Conservation (phyloP, 352 stramenopile genomes). For the Albugo candida region DNA sequence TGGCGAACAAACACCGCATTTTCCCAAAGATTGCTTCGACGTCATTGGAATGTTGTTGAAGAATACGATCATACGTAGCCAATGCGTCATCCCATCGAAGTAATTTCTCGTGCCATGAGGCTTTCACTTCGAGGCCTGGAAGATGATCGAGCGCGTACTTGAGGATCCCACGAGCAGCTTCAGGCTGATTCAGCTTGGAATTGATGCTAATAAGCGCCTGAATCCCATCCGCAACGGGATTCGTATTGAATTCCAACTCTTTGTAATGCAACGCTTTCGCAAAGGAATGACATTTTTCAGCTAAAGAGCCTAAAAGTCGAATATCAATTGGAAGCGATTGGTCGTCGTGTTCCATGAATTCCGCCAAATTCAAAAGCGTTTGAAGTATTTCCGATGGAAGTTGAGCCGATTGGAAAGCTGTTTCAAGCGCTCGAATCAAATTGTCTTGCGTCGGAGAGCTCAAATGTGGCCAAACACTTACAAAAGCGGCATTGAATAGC, state of each 20-base stretch:
- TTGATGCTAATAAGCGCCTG: conserved; percentile 99
- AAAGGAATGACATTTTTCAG: conserved; percentile 96
- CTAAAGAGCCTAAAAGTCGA: conserved; percentile 88
- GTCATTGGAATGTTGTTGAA: conserved; percentile 53
- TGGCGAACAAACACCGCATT: conserved; percentile 96
- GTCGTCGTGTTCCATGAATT: conserved; percentile 99
- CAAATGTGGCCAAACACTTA: conserved; percentile 96
- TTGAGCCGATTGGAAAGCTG: conserved; percentile 83
- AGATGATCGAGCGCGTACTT: conserved; percentile 80
- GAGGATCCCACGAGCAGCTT: conserved; percentile 97
- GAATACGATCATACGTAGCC: conserved; percentile 81
- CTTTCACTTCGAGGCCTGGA: conserved; percentile 74
- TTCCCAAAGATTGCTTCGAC: conserved; percentile 95
- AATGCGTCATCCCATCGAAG: conserved; percentile 95
- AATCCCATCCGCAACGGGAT: conserved; percentile 82
- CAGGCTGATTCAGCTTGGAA: conserved; percentile 89
- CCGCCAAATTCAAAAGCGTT: conserved; percentile 94
- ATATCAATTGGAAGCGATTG: conserved; percentile 95
- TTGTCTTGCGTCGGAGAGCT: conserved; percentile 77
- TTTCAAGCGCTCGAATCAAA: conserved; percentile 88
- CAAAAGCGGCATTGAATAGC: conserved; percentile 98
- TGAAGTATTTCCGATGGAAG: conserved; percentile 97
- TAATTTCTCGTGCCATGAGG: conserved; percentile 97
- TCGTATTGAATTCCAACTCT: conserved; percentile 94
- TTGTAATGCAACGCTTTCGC: conserved; percentile 98